These are phyloP conservation scores for Aspergillus nomiae DNA, from an alignment of 2,329 filamentous ascomycete genomes.

Conservation along the genomic window DNA sequence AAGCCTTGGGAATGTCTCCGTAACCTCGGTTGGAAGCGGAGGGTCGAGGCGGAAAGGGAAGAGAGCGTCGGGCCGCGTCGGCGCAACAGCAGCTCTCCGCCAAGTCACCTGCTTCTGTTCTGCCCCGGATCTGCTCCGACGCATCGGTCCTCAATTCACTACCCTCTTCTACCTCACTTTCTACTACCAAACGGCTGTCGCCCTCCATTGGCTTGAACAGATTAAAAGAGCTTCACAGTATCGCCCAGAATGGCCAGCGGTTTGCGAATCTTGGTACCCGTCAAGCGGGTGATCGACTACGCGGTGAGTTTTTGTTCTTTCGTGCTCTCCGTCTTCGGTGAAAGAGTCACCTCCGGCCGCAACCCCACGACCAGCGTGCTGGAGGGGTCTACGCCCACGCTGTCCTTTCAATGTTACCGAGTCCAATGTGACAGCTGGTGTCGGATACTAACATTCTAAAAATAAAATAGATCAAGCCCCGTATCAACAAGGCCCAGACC, in stretches of 20 bases:
- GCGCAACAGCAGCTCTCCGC: slow-evolving; percentile 31
- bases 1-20: slow-evolving; percentile 1
- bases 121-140: slow-evolving; percentile 19
- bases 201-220: slow-evolving; percentile 15
- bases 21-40: slow-evolving; percentile 38
- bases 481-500: slow-evolving; percentile 72
- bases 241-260: slow-evolving; percentile 46
- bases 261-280: slow-evolving; percentile 74
- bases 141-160: slow-evolving; percentile 22
- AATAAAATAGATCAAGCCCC: slow-evolving; percentile 63
- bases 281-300: slow-evolving; percentile 87
- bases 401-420: background rate
- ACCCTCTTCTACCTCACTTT: slow-evolving; percentile 8
- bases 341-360: slow-evolving; percentile 7
- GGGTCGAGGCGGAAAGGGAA: slow-evolving; percentile 17
- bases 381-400: background rate
- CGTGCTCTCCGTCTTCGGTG: slow-evolving; percentile 24
- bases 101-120: slow-evolving; percentile 28
- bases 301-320: slow-evolving; percentile 58
- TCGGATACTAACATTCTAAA: background rate
- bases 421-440: background rate
- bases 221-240: slow-evolving; percentile 3
- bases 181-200: background rate
- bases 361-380: background rate
- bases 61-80: slow-evolving; percentile 37